Percentiles rank a stretch among this genome's conserved stretches.
phyloP scores from a whole-genome alignment of 2,329 filamentous ascomycete species.

The Huntiella bhutanensis region DNA sequence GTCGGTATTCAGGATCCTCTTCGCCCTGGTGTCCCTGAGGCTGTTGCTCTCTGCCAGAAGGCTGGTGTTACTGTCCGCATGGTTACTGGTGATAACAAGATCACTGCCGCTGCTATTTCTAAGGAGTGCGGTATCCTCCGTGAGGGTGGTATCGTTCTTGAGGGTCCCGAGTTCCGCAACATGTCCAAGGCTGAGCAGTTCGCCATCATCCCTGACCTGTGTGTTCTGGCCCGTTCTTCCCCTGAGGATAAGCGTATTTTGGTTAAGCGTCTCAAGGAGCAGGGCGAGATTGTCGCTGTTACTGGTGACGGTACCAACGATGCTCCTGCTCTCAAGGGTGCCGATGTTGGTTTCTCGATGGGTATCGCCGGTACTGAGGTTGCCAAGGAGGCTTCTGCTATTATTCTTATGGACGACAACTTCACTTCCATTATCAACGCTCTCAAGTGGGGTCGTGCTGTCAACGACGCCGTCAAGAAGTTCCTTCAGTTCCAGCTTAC shows the following conservation, averaged over 20 bases:
- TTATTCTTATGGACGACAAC: slow-evolving; percentile 77
- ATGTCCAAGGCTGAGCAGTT: slow-evolving; percentile 45
- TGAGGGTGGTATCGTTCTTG: slow-evolving; percentile 50
- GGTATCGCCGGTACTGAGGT: slow-evolving; percentile 69
- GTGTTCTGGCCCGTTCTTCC: slow-evolving; percentile 55
- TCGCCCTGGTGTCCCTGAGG: slow-evolving; percentile 53
- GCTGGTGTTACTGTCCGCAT: slow-evolving; percentile 67
- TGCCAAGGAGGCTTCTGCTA: slow-evolving; percentile 68
- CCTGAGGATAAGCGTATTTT: slow-evolving; percentile 61
- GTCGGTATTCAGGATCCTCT: slow-evolving; percentile 71
- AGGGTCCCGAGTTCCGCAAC: slow-evolving; percentile 61
- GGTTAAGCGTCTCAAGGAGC: slow-evolving; percentile 50
- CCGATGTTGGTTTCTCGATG: slow-evolving; percentile 74
- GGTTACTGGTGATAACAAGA: slow-evolving; percentile 69
- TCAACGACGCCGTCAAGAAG: slow-evolving; percentile 60
- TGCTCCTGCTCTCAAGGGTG: slow-evolving; percentile 60
- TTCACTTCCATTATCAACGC: slow-evolving; percentile 75
- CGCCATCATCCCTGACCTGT: slow-evolving; percentile 47
- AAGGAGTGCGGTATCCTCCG: slow-evolving; percentile 60
- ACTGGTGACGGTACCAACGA: slow-evolving; percentile 76
- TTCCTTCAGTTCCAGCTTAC: slow-evolving; percentile 64
- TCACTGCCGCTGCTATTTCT: slow-evolving; percentile 63
- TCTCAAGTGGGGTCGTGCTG: slow-evolving; percentile 59
- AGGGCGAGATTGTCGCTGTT: slow-evolving; percentile 61
- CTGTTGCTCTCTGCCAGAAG: slow-evolving; percentile 52